Conservation (phyloP, 495 filamentous ascomycete species). For the Talaromyces stipitatus region DNA sequence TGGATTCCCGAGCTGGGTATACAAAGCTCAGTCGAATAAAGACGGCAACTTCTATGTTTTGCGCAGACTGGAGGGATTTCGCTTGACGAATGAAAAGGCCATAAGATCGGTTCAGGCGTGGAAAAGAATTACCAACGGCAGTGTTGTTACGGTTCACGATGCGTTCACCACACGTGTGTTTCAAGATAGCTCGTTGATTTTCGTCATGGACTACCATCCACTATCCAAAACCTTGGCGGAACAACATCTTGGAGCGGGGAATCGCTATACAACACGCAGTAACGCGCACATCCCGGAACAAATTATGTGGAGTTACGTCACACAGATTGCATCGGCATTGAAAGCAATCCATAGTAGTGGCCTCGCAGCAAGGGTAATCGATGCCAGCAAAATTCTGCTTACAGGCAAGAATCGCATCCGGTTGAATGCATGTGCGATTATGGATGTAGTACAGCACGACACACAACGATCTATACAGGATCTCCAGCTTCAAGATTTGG, state of each 20-base stretch:
- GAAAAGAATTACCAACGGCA: slow-evolving; percentile 77
- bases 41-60: slow-evolving; percentile 81
- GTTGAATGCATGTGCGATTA: slow-evolving; percentile 77
- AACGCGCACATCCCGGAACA: slow-evolving; percentile 59
- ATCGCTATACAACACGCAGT: slow-evolving; percentile 42
- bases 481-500: slow-evolving; percentile 81
- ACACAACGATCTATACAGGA: slow-evolving; percentile 56
- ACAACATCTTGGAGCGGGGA: slow-evolving; percentile 59
- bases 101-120: slow-evolving; percentile 83
- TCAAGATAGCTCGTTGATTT: slow-evolving; percentile 88
- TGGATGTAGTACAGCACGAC: slow-evolving; percentile 81
- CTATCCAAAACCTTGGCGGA: slow-evolving; percentile 84
- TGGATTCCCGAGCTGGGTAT: slow-evolving; percentile 85
- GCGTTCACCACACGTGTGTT: slow-evolving; percentile 90
- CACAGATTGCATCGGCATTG: slow-evolving; percentile 83
- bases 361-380: slow-evolving; percentile 76
- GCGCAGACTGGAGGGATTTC: slow-evolving; percentile 76
- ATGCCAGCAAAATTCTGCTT: slow-evolving; percentile 76
- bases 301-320: slow-evolving; percentile 83
- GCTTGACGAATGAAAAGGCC: slow-evolving; percentile 79
- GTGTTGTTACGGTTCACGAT: slow-evolving; percentile 81
- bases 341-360: slow-evolving; percentile 76
- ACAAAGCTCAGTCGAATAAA: slow-evolving; percentile 85
- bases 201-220: slow-evolving; percentile 90
- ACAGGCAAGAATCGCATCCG: slow-evolving; percentile 66